These are phyloP conservation scores for Larix sibirica DNA, from an alignment of 83 land plant genomes.

Conservation along the genomic window DNA sequence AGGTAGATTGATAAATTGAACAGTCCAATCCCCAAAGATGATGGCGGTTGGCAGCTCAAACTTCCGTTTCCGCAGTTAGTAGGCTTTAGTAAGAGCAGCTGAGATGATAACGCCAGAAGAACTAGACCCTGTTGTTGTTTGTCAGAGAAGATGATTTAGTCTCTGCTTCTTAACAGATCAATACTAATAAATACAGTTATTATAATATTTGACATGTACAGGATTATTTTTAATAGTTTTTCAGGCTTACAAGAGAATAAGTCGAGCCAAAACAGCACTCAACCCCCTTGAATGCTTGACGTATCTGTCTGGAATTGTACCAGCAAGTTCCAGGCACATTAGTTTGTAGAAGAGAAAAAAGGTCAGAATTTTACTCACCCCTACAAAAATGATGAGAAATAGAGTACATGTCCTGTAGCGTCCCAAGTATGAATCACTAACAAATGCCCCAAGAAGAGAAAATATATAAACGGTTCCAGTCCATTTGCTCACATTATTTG, in stretches of 20 bases:
- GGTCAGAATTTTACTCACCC: conserved; percentile 34
- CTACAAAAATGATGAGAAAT: conserved; percentile 53
- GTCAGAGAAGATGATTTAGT: background rate
- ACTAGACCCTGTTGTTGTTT: conserved; percentile 37
- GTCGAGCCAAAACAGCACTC: background rate
- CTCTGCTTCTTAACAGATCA: background rate
- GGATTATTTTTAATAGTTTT: background rate
- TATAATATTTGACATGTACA: background rate
- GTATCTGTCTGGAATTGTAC: background rate
- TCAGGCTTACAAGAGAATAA: background rate
- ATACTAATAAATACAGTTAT: background rate
- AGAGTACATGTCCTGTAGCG: conserved; percentile 70
- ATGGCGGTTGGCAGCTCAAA: conserved; percentile 14
- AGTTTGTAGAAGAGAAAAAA: background rate
- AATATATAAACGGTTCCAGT: conserved; percentile 73
- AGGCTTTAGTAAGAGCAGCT: conserved; percentile 1
- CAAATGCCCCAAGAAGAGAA: conserved; percentile 78
- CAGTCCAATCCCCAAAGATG: conserved; percentile 18
- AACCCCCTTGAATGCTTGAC: background rate
- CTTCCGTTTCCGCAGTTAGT: conserved; percentile 7
- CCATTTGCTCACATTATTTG: conserved; percentile 88
- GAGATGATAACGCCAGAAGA: conserved; percentile 36
- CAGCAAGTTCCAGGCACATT: background rate
- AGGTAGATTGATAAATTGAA: conserved; percentile 36
- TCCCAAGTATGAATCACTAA: conserved; percentile 88